Conservation (phyloP, 179 eudicot species). For the Monotropa hypopitys region DNA sequence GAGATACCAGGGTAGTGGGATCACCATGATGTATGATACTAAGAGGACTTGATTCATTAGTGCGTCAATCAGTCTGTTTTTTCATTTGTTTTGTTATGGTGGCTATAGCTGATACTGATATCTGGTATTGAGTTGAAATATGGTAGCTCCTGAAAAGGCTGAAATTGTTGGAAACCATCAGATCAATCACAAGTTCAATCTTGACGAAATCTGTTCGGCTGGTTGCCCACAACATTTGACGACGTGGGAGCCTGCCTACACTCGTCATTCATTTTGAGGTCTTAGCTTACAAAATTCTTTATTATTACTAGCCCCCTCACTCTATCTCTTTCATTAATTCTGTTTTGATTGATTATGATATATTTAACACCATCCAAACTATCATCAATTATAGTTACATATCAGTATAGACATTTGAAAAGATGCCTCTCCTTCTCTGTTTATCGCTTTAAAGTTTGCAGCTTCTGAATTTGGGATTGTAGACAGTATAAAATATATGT, state of each 20-base stretch:
- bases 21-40: neutral
- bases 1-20: neutral
- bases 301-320: neutral
- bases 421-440: neutral
- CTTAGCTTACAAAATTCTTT: no score
- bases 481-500: neutral
- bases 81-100: neutral
- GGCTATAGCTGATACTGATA: neutral
- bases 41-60: neutral
- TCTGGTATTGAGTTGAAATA: conserved; percentile 1
- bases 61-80: neutral
- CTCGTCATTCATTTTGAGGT: neutral
- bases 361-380: neutral
- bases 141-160: neutral
- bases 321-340: neutral
- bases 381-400: neutral
- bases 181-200: neutral
- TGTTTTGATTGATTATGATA: neutral
- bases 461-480: conserved; percentile 1
- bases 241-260: neutral
- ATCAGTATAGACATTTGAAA: neutral
- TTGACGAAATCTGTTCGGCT: neutral
- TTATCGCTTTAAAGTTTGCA: neutral
- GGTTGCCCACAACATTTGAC: neutral
- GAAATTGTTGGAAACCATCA: neutral